Percentiles rank a stretch among this genome's conserved stretches.
Conservation (phyloP, 345 rosid species). For the Conringia planisiliqua region DNA sequence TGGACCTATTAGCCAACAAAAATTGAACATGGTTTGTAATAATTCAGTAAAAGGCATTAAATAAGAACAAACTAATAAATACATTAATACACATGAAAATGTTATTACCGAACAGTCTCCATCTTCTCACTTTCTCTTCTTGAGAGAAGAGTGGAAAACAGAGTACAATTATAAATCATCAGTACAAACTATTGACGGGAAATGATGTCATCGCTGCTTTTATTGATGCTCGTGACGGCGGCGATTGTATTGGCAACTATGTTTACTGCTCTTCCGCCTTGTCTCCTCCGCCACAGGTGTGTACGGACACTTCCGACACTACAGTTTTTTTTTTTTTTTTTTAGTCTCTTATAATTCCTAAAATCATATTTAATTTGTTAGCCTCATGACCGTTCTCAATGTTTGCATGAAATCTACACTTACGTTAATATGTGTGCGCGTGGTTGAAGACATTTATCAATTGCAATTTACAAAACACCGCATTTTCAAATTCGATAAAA, state of each 20-base stretch:
- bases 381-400: too few species aligned
- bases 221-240: background rate
- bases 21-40: background rate
- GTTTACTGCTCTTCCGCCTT: background rate
- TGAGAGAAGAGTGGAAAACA: background rate
- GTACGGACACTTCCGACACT: conserved; percentile 1
- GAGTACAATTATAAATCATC: background rate
- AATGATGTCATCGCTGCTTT: conserved; percentile 3
- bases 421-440: too few species aligned
- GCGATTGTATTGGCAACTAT: background rate
- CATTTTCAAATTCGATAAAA: too few species aligned
- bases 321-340: background rate
- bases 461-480: too few species aligned
- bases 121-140: conserved; percentile 3
- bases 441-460: too few species aligned
- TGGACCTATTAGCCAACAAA: background rate
- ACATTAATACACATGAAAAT: background rate
- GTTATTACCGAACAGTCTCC: background rate
- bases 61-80: background rate
- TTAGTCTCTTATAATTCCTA: background rate
- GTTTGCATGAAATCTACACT: too few species aligned
- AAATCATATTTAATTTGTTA: background rate
- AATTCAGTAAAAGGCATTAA: background rate
- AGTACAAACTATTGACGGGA: background rate
- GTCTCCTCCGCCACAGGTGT: conserved; percentile 13